These are phyloP conservation scores for Colletotrichum zoysiae DNA, from an alignment of 2,329 filamentous ascomycete species.

Conservation along the genomic window DNA sequence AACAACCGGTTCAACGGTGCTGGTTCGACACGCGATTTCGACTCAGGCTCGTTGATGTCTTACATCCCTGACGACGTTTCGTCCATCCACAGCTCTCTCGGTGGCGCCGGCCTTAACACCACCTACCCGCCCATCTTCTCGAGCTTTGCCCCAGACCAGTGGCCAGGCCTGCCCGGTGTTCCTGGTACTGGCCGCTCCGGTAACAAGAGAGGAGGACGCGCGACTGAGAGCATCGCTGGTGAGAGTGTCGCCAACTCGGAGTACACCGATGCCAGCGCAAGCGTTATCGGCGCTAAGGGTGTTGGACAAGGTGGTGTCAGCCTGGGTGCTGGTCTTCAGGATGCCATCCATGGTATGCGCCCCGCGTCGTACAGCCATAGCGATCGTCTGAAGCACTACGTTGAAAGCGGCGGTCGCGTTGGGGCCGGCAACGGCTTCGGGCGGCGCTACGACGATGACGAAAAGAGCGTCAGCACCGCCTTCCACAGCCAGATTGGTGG, in stretches of 20 bases:
- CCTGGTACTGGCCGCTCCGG: conserved; percentile 70
- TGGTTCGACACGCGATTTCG: conserved; percentile 65
- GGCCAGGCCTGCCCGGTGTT: conserved; percentile 84
- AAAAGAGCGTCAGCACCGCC: conserved; percentile 94
- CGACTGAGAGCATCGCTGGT: conserved; percentile 84
- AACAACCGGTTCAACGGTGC: conserved; percentile 47
- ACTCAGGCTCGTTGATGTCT: conserved; percentile 89
- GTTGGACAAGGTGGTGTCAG: conserved; percentile 89
- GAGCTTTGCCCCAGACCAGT: conserved; percentile 86
- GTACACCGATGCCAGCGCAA: conserved; percentile 84
- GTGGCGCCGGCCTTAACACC: conserved; percentile 82
- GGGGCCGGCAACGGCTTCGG: conserved; percentile 70
- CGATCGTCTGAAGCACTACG: conserved; percentile 93
- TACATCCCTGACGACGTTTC: conserved; percentile 98
- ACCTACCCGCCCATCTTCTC: conserved; percentile 97
- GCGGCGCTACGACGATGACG: conserved; percentile 87
- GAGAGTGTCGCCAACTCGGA: conserved; percentile 95
- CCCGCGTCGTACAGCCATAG: conserved; percentile 78
- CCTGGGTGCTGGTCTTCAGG: conserved; percentile 83
- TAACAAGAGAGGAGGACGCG: conserved; percentile 74
- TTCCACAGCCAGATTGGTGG: conserved; percentile 94
- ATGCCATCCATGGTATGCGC: conserved; percentile 74
- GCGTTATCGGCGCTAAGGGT: conserved; percentile 80
- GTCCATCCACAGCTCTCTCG: conserved; percentile 92
- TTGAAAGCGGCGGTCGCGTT: conserved; percentile 83